Conservation (phyloP, 352 stramenopile species). For the Thalassiosira mediterranea region DNA sequence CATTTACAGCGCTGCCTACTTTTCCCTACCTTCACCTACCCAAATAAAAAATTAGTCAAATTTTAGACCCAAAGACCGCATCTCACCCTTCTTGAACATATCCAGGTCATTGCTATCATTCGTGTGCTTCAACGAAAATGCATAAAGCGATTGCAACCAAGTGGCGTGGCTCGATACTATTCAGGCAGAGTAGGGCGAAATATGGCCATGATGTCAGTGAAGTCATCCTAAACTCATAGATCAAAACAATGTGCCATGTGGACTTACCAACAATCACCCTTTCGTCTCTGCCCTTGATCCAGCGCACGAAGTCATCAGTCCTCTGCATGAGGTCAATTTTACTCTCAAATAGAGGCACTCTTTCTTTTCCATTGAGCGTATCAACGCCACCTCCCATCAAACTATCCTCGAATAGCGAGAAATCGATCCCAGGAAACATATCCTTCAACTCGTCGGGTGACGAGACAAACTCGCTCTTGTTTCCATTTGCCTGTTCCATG, state of each 20-base stretch:
- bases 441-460: conserved; percentile 29
- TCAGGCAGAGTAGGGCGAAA: too few species aligned
- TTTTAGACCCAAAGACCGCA: conserved; percentile 52
- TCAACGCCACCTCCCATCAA: conserved; percentile 15
- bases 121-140: conserved; percentile 37
- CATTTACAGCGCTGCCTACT: too few species aligned
- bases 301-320: conserved; percentile 48
- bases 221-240: too few species aligned
- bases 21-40: too few species aligned
- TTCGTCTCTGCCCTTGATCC: conserved; percentile 51
- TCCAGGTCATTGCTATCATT: conserved; percentile 19
- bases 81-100: conserved; percentile 54
- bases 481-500: conserved; percentile 53
- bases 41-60: conserved; percentile 29
- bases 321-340: conserved; percentile 52
- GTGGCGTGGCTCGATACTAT: conserved; percentile 54
- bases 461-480: conserved; percentile 48
- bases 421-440: conserved; percentile 46
- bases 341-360: conserved; percentile 44
- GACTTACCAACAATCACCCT: conserved; percentile 55
- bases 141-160: conserved; percentile 47
- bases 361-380: conserved; percentile 30
- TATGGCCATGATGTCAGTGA: too few species aligned
- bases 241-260: too few species aligned
- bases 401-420: conserved; percentile 28